These are phyloP conservation scores for Colletotrichum agaves DNA, from an alignment of 2,329 filamentous ascomycete species.

Conservation along the genomic window DNA sequence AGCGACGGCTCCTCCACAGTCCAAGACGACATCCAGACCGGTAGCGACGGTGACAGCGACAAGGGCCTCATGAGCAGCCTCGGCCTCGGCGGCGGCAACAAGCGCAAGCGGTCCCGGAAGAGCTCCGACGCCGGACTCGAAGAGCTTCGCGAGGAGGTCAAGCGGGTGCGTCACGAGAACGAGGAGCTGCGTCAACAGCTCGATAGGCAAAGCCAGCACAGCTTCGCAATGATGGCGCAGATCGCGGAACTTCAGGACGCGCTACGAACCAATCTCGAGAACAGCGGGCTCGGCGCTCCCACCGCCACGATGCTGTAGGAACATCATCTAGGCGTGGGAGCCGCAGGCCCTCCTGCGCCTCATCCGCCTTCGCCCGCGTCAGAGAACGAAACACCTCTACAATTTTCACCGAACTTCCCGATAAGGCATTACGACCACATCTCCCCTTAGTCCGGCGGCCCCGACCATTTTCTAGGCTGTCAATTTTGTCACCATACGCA, in stretches of 20 bases:
- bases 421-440: slow-evolving; percentile 31
- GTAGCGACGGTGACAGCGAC: slow-evolving; percentile 60
- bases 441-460: slow-evolving; percentile 28
- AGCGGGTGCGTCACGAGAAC: slow-evolving; percentile 73
- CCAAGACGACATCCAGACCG: slow-evolving; percentile 49
- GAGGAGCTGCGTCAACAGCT: slow-evolving; percentile 65
- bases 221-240: slow-evolving; percentile 60
- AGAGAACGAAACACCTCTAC: not conserved
- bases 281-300: slow-evolving; percentile 48
- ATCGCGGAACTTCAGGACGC: slow-evolving; percentile 58
- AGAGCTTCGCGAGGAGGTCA: slow-evolving; percentile 72
- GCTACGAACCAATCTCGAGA: slow-evolving; percentile 44
- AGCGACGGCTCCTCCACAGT: slow-evolving; percentile 54
- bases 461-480: slow-evolving; percentile 22
- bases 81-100: slow-evolving; percentile 48
- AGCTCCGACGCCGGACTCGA: slow-evolving; percentile 56
- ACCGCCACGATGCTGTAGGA: slow-evolving; percentile 55
- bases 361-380: slow-evolving; percentile 8
- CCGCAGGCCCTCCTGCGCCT: not conserved
- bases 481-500: slow-evolving; percentile 13
- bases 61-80: slow-evolving; percentile 41
- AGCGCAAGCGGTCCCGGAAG: slow-evolving; percentile 57
- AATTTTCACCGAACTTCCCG: slow-evolving; percentile 14
- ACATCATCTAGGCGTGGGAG: slow-evolving; percentile 40
- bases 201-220: slow-evolving; percentile 59